Evolutionary conservation across 2,329 filamentous ascomycete species (phyloP), one percentile per base, ranked within the genome.

Genomic region (Seiridium unicorne): DNA sequence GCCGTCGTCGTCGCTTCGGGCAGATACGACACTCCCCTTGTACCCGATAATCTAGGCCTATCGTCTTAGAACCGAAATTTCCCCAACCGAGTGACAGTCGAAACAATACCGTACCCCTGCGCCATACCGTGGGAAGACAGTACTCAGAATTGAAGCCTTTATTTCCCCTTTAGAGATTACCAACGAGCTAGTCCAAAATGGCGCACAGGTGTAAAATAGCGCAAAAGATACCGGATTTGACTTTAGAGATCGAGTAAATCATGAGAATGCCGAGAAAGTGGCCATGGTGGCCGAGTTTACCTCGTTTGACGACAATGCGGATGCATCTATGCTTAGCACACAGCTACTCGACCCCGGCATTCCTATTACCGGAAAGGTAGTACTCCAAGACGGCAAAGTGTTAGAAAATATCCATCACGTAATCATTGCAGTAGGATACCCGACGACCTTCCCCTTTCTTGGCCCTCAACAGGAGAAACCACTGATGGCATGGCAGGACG

Each of bases 341-440:
- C 31, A 11, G 1, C 40, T 11, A 5, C 36, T 35, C 13, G 47
- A 56, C 42, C 38, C 44, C 32, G 42, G 46, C 31, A 8, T 13
- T 4, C 54, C 54, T 8, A 44, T 57, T n/a, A 83, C 83, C 0
- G 79, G 82, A 0, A 78, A 70, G 0, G 72, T 87, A 1, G 74
- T 79, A 0, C 73, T 91, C 1, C 79, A 77, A 47, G 80, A 85
- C 31, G 87, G 86, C 0, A 65, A 74, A 0, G 74, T 72, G 1
- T 66, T 92, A 0, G 75, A 76, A 26, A 76, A 79, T 8, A 84
- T 92, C 40, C 81, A 91, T 65, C 74, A 78, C 11, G 79, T 92
- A 0, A 78, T 92, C 18, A 68, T 92, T 5, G 85, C 83, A 18
- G 91, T 89, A 0, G 89, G 89, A 0, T 92, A 92, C 65, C 83